Base-by-base conservation (phyloP, 2,329 filamentous ascomycete species). In the Diaporthe vaccinii region DNA sequence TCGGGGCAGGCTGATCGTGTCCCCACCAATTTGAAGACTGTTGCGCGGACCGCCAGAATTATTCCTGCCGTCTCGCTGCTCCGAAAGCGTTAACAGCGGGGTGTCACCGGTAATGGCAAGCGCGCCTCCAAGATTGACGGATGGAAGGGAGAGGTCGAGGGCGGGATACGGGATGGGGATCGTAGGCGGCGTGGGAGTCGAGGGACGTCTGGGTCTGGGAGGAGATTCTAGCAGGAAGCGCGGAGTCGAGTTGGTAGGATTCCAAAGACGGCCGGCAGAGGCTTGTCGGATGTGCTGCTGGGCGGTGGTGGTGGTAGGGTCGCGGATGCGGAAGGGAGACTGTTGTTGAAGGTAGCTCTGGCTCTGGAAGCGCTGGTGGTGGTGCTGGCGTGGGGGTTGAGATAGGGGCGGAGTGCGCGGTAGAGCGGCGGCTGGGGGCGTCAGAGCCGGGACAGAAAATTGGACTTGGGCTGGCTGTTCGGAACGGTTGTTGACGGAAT, bases 231-330 rank as follows among this genome's bases (percentile, higher is more conserved):
- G 80, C 73, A 84, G 77, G 72, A 82, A 78, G 75, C 89, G 85
- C 59, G 89, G 89, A 3, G 89, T 91, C 36, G 89, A 91, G 80
- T 91, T 91, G 75, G 88, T 88, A 34, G 90, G 90, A 79, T 91
- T 91, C 90, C 90, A 91, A 78, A 91, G 88, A 49, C 89, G 88
- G 61, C 87, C 86, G 31, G 88, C 84, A 6, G 86, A 84, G 41
- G 86, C 83, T 41, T 84, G 85, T 71, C 83, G 84, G 65, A 84
- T 81, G 36, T 84, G 83, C 44, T 78, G 82, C 36, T 81, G 80
- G 74, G 10, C 77, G 74, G 46, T 80, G 74, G 39, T 80, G 76
- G 53, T 79, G 61, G 78, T 77, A 25, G 79, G 74, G 58, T 82
- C 82, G 77, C 83, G 85, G 77, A 80, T 87, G 77, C 86, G 87